phyloP scores from a whole-genome alignment of 1,284 basidiomycete genomes.

The Boletus semigastroideus region DNA sequence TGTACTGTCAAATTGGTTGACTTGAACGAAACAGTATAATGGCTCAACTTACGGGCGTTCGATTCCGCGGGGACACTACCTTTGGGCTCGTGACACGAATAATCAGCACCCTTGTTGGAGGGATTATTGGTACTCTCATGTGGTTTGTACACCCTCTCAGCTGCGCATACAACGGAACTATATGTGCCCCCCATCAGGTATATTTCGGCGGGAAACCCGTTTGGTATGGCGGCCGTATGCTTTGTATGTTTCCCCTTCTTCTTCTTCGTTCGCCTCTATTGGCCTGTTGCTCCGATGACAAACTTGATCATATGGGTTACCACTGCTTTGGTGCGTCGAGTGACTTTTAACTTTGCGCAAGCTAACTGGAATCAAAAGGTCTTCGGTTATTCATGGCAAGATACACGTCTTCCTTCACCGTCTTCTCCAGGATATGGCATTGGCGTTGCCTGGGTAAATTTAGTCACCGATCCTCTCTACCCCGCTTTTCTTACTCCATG shows the following conservation, averaged over 20 bases:
- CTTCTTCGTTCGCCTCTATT: slow-evolving; percentile 70
- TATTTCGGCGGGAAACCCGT: slow-evolving; percentile 73
- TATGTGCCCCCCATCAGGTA: slow-evolving; percentile 49
- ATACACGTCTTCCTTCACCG: slow-evolving; percentile 45
- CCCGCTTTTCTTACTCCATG: neutral
- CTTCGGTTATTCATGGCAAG: slow-evolving; percentile 73
- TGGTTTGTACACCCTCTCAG: slow-evolving; percentile 49
- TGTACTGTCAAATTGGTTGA: neutral
- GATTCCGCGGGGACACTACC: slow-evolving; percentile 76
- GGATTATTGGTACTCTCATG: slow-evolving; percentile 63
- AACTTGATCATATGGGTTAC: slow-evolving; percentile 78
- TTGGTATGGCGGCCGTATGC: slow-evolving; percentile 69
- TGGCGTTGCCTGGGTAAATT: slow-evolving; percentile 61
- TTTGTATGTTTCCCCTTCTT: slow-evolving; percentile 73
- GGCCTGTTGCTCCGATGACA: slow-evolving; percentile 70
- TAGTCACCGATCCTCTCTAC: neutral
- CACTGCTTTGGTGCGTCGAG: slow-evolving; percentile 50
- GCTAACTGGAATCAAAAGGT: slow-evolving; percentile 42
- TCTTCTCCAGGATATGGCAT: slow-evolving; percentile 58
- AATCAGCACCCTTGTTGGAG: slow-evolving; percentile 69
- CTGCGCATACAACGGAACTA: neutral
- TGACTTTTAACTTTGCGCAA: neutral
- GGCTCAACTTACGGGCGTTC: slow-evolving; percentile 66
- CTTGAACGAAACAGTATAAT: slow-evolving; percentile 51
- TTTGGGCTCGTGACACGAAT: slow-evolving; percentile 67